Base-by-base conservation (phyloP, 1,139 yeast species). In the Saccharomycopsis phalli region DNA sequence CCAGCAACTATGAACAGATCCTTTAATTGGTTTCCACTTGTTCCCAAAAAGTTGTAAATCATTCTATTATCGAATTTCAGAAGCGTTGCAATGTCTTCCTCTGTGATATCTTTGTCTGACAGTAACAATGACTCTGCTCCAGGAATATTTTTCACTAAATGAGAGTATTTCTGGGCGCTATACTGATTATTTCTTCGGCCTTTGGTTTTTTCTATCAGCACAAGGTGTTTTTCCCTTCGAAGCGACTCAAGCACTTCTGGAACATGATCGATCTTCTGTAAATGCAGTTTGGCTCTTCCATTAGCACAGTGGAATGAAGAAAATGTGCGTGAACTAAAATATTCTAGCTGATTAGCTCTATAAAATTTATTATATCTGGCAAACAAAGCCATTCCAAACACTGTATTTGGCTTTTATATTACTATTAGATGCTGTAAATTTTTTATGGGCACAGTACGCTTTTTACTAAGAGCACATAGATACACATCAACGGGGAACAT, bases 1-100 rank as follows among this genome's bases (percentile, higher is more conserved):
- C 65, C 55, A 10, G 74, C 71, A 7, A 80, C 74, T 26, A 70
- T 52, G 37, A 62, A 63, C 0, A 82, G 70, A 54, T 81, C 84
- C 38, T 66, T 59, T 19, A 81, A 49, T 52, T 74, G 80, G 25
- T 62, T 63, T 3, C 69, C 74, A 35, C 71, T 70, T 1, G 76
- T 66, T 2, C 88, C 87, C 21, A 81, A 55, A 6, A 78, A 60
- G 1, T 69, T 61, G 48, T 69, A 67, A 35, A 73, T 51, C 37
- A 79, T 55, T 37, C 70, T 57, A 37, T 62, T 59, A 50, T 76
- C 74, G 5, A 55, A 54, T 4, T 52, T 46, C n/a, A 52, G 48
- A 40, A 66, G 55, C 23, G 60, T 54, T 16, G 51, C 46, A 13
- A 60, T 34, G 49, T 61, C 65, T 2, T 56, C 52, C 21, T 55